A percentile compares a stretch with the other conserved stretches of the same genome.
Evolutionary conservation across 345 rosid species (phyloP).

Genomic region (Eucalyptus erythrocorys): DNA sequence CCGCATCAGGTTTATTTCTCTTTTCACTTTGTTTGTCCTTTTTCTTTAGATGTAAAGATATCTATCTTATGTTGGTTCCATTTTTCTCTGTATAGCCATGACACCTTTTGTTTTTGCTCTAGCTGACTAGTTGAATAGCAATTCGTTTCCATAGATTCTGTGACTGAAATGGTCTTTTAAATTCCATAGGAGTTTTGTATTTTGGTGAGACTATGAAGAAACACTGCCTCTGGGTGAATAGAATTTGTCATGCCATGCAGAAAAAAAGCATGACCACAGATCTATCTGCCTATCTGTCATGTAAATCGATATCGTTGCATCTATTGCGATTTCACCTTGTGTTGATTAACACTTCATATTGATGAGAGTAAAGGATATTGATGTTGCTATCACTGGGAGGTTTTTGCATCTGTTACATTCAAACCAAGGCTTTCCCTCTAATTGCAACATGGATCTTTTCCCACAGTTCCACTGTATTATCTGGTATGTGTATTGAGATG

Average conservation of each 20-base stretch:
- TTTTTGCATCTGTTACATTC: not conserved
- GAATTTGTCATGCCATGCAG: not conserved
- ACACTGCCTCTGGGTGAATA: not conserved
- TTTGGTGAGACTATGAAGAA: not conserved
- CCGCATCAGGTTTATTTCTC: slow-evolving; percentile 87
- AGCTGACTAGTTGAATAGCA: not conserved
- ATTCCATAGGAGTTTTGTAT: not conserved
- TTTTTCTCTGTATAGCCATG: not conserved
- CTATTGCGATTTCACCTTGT: not conserved
- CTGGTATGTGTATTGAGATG: not conserved
- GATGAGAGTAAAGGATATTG: not conserved
- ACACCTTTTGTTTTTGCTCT: not conserved
- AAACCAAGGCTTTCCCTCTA: not conserved
- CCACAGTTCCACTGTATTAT: not conserved
- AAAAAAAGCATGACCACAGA: not conserved
- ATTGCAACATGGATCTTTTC: not conserved
- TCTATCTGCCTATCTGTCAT: not conserved
- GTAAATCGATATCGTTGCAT: not conserved
- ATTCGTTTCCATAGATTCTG: not conserved
- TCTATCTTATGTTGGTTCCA: not conserved
- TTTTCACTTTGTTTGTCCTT: slow-evolving; percentile 9
- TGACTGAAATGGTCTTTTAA: not conserved
- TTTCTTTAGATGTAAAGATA: not conserved
- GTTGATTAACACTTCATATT: not conserved
- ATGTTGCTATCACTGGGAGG: not conserved